Evolutionary conservation across 306 rosid species (phyloP).

Genomic region (Prunus campanulata): DNA sequence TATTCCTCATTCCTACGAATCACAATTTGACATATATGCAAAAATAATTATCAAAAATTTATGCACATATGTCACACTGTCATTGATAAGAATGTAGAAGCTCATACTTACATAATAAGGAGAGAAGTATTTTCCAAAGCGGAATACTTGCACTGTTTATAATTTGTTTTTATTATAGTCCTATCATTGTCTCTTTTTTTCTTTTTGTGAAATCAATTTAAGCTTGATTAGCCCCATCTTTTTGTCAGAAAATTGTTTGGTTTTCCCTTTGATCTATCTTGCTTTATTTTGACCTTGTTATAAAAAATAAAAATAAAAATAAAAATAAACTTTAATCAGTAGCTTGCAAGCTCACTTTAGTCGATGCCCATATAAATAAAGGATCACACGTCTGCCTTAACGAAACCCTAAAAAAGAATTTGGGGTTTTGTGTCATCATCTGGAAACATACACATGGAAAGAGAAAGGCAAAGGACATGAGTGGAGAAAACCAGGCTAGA

Average conservation of each 20-base stretch:
- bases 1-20: too few species aligned
- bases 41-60: too few species aligned
- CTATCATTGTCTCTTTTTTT: not conserved
- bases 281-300: too few species aligned
- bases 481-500: conserved; percentile 54
- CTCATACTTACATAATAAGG: too few species aligned
- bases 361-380: not conserved
- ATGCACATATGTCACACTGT: fast-evolving
- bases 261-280: too few species aligned
- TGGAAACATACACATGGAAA: conserved; percentile 23
- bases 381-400: not conserved
- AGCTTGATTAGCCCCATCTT: not conserved
- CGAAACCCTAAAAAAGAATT: not conserved
- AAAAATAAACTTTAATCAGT: not conserved
- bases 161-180: conserved; percentile 5
- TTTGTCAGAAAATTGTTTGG: too few species aligned
- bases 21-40: too few species aligned
- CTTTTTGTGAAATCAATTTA: not conserved
- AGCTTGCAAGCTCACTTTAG: not conserved
- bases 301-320: too few species aligned
- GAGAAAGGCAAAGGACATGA: conserved; percentile 42
- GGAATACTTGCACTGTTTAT: not conserved
- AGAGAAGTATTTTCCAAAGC: too few species aligned
- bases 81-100: too few species aligned
- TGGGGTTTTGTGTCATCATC: conserved; percentile 20